Evolutionary conservation across 345 rosid genomes (phyloP), one percentile per base, ranked within the genome.

Genomic region (Sonneratia alba): DNA sequence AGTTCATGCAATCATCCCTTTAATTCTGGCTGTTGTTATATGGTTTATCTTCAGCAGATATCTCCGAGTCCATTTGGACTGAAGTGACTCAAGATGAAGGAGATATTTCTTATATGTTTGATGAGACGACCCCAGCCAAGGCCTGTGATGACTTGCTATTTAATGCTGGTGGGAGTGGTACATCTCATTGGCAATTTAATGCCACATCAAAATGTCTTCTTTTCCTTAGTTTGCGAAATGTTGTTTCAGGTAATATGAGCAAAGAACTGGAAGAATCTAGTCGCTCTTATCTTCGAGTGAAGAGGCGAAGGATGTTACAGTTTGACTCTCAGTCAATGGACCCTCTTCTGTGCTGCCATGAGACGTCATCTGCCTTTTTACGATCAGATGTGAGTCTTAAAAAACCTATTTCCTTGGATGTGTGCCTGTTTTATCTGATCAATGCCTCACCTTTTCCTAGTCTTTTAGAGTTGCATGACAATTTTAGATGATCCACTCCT

Each of bases 301-400:
- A 96, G 82, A 84, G 99, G 84, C 96, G 98, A 16, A 89, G 97
- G 70, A 87, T 90, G 95, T 81, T 96, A 76, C 97, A 87, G 10
- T 96, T 92, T 71, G 96, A 92, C 67, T 73, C 79, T 78, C 83
- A 85, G 65, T 75, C 74, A 45, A 63, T 32, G 36, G 92, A 87
- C 72, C 79, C 86, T 36, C 75, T 85, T 62, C 77, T 81, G 77
- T 81, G 88, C 77, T 73, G 87, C 75, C 84, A 90, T 67, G 97
- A 90, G 72, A 74, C 73, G 72, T 77, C 93, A 32, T 79, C 94
- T 77, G 80, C 85, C 36, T 87, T 95, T 82, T 84, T 89, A 32
- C 87, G 84, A 82, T 85, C 97, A 73, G 86, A 82, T 68, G 96
- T 89, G 53, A 83, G 87, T 80, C 67, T 47, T 45, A 37, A 38